Base-by-base conservation (phyloP, 257 asterid species). In the Hygrophila difformis region DNA sequence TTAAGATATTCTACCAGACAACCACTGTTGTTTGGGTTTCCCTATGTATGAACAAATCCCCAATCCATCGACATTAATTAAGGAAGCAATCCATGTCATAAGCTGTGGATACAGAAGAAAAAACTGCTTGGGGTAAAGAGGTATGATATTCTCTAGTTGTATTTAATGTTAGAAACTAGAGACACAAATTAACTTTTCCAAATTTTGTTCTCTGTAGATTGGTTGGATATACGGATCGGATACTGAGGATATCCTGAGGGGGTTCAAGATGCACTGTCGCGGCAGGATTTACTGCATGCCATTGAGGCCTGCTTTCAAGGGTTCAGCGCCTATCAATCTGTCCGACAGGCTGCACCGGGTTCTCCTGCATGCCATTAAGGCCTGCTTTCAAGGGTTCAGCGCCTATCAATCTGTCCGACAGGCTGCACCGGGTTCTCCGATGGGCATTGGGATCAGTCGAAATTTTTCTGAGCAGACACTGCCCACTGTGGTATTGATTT, bases 221-320 rank as follows among this genome's bases (percentile, higher is more conserved):
- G 98, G 98, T 5, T 89, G 98, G 98, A 89, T 89, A 51, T 89
- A 89, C 44, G 97, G 97, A 0, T 89, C 96, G 6, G 97, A 84
- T 16, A 89, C 98, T 1, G 98, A 89, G 77, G 98, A 89, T 67
- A 89, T 89, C 47, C 65, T 89, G 62, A 77, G 96, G 17, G 98
- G 98, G 1, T 89, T 89, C 92, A 89, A 85, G 74, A 85, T 89
- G 98, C 98, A 89, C 8, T 89, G 98, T 53, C 95, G 98, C 0
- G 98, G 98, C 22, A 85, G 98, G 98, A 79, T 96, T 67, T 89
- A 96, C 71, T 89, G 98, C 64, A 82, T 89, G 98, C 98, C 98
- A 0, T 18, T 85, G 40, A 73, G 98, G 51, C 94, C 96, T 17
- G 98, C 98, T 21, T 89, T 89, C 76, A 89, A 89, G 56, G 98